Conservation (phyloP, 306 rosid species). For the Vigna unguiculata region DNA sequence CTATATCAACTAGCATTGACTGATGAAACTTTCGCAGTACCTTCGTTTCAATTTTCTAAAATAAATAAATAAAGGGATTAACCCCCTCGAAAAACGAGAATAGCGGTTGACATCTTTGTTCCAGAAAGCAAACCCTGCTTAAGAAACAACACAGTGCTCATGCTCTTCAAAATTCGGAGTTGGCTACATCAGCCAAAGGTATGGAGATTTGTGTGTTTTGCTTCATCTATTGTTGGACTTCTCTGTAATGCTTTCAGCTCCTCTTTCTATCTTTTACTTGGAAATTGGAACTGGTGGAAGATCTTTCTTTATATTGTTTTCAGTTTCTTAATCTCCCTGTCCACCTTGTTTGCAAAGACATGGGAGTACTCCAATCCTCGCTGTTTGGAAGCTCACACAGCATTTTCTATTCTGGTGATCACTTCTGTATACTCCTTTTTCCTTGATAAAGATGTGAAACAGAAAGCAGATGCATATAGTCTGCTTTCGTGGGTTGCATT, state of each 20-base stretch:
- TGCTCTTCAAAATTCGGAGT: not conserved
- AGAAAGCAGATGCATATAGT: constrained; percentile 24
- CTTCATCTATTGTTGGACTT: constrained; percentile 14
- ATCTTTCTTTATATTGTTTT: not conserved
- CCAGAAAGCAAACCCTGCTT: not conserved
- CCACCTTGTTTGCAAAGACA: too few relatives aligned
- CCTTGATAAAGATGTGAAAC: too few relatives aligned
- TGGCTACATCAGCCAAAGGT: not conserved
- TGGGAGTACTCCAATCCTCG: too few relatives aligned
- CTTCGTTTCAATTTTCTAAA: not conserved
- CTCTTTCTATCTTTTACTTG: constrained; percentile 15
- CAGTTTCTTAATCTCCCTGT: not conserved
- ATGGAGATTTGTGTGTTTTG: constrained; percentile 22
- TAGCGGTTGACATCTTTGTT: too few relatives aligned
- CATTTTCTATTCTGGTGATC: too few relatives aligned
- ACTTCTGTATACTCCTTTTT: too few relatives aligned
- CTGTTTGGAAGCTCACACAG: too few relatives aligned
- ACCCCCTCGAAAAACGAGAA: too few relatives aligned
- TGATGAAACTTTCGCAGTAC: not conserved
- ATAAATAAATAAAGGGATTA: too few relatives aligned
- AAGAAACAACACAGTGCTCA: not conserved
- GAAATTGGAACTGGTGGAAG: constrained; percentile 21
- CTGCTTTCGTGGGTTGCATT: constrained; percentile 1
- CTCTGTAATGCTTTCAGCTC: constrained; percentile 9
- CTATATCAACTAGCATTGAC: not conserved